Percentiles rank a stretch among this genome's conserved stretches.
phyloP scores from a whole-genome alignment of 805 yeast genomes.

The Candida chilensis region DNA sequence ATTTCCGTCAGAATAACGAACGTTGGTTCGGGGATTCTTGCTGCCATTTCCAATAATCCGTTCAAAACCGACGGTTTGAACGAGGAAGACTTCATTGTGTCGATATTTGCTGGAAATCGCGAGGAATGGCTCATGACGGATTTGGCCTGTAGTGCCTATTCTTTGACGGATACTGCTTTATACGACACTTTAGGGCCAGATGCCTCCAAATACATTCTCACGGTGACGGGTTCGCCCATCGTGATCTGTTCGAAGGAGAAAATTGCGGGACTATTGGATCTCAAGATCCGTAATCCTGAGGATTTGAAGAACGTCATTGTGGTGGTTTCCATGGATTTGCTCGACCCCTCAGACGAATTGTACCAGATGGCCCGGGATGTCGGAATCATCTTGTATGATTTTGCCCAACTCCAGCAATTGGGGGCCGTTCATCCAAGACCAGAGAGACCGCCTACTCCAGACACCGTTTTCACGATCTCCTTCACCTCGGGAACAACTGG shows the following conservation, averaged over 20 bases:
- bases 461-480: conserved; percentile 27
- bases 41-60: conserved; percentile 15
- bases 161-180: conserved; percentile 42
- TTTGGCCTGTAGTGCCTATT: conserved; percentile 55
- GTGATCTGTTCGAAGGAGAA: conserved; percentile 46
- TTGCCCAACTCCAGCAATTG: conserved; percentile 28
- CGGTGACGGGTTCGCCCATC: conserved; percentile 55
- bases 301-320: conserved; percentile 33
- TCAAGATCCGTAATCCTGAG: conserved; percentile 22
- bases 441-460: conserved; percentile 9
- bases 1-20: conserved; percentile 31
- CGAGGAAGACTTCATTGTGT: conserved; percentile 34
- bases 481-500: conserved; percentile 71
- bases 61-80: conserved; percentile 3
- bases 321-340: conserved; percentile 46
- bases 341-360: conserved; percentile 18
- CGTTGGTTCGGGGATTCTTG: conserved; percentile 61
- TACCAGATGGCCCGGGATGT: conserved; percentile 10
- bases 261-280: conserved; percentile 33
- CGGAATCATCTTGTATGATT: conserved; percentile 25
- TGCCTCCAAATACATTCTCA: conserved; percentile 55
- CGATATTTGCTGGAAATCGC: conserved; percentile 48
- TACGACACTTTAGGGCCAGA: conserved; percentile 52
- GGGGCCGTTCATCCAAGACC: conserved; percentile 17
- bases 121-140: conserved; percentile 67